Percentiles rank a stretch among this genome's conserved stretches.
Evolutionary conservation across 2,329 filamentous ascomycete genomes (phyloP).

Genomic region (Aspergillus melleus): DNA sequence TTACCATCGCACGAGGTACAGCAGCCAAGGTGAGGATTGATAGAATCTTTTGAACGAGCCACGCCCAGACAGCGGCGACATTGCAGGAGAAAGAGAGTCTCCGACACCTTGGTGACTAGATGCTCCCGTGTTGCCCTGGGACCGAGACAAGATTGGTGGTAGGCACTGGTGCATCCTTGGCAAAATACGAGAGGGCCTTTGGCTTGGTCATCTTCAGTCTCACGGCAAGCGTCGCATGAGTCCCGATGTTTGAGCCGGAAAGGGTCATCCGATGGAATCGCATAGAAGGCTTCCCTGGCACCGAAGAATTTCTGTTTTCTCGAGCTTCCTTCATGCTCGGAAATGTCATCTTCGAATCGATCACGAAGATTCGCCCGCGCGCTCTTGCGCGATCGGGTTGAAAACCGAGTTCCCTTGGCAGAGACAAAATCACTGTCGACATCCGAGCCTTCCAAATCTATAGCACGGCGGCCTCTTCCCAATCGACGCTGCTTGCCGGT

Average conservation of each 20-base stretch:
- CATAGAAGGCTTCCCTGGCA: constrained; percentile 72
- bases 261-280: constrained; percentile 58
- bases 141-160: constrained; percentile 82
- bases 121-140: constrained; percentile 75
- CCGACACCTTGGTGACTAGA: constrained; percentile 78
- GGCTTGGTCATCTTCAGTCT: constrained; percentile 52
- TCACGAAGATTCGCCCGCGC: constrained; percentile 48
- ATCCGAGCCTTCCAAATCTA: constrained; percentile 9
- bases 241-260: constrained; percentile 72
- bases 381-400: constrained; percentile 29
- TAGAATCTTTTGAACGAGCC: constrained; percentile 66
- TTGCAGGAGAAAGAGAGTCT: constrained; percentile 80
- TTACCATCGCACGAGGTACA: constrained; percentile 69
- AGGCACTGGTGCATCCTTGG: constrained; percentile 83
- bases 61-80: constrained; percentile 80
- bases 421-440: constrained; percentile 13
- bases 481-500: constrained; percentile 15
- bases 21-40: constrained; percentile 67
- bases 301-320: constrained; percentile 48
- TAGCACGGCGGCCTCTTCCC: constrained; percentile 9
- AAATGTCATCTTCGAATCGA: constrained; percentile 36
- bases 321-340: constrained; percentile 50
- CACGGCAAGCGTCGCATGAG: constrained; percentile 70
- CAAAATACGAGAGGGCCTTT: constrained; percentile 78
- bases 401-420: constrained; percentile 26